Evolutionary conservation across 768 basidiomycete genomes (phyloP).

Genomic region (Leccinum olivaceopallidum): DNA sequence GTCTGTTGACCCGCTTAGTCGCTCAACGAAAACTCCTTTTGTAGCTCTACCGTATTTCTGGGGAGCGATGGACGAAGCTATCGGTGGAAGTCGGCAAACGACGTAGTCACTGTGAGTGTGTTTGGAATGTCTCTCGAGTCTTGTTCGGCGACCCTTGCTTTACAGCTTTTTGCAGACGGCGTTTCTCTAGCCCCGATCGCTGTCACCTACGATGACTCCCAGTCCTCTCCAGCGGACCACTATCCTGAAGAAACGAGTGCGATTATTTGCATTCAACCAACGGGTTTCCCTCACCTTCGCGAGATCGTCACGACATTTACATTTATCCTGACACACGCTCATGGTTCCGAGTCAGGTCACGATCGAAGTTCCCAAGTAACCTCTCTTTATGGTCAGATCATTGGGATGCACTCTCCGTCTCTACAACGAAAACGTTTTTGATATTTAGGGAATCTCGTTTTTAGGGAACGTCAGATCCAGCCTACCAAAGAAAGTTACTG

Average conservation of each 20-base stretch:
- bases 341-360: not conserved
- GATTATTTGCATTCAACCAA: constrained; percentile 14
- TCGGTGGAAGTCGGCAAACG: constrained; percentile 6
- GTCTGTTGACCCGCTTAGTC: not conserved
- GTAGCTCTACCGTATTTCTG: constrained; percentile 10
- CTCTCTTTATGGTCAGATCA: constrained; percentile 1
- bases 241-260: not conserved
- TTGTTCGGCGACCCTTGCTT: not conserved
- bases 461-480: not conserved
- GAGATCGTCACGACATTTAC: constrained; percentile 16
- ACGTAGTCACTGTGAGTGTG: constrained; percentile 4
- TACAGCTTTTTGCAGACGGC: constrained; percentile 7
- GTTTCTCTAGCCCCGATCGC: constrained; percentile 10
- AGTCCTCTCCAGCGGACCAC: not conserved
- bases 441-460: not conserved
- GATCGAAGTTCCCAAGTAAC: not conserved
- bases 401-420: not conserved
- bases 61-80: constrained; percentile 15
- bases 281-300: constrained; percentile 21
- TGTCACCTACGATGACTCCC: constrained; percentile 3
- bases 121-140: not conserved
- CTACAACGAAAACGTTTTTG: not conserved
- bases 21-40: not conserved
- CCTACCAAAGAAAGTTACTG: not conserved
- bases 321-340: constrained; percentile 6